A percentile compares a stretch with the other conserved stretches of the same genome.
phyloP scores from a whole-genome alignment of 2,329 filamentous ascomycete genomes.

The Paecilomyces fulvus region DNA sequence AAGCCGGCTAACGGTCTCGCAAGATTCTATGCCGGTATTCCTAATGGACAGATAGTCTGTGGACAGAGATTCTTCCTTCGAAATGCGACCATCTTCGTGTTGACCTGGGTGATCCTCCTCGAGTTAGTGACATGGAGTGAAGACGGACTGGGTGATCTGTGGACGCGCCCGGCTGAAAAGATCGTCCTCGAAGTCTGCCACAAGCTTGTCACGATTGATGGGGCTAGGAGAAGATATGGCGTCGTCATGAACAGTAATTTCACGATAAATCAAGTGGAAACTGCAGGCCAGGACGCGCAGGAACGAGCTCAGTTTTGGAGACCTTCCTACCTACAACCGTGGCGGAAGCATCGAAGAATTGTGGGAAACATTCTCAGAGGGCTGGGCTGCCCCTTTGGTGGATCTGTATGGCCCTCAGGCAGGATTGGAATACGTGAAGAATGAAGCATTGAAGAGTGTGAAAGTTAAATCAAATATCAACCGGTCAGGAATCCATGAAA shows the following conservation, averaged over 20 bases:
- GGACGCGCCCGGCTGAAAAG: constrained; percentile 34
- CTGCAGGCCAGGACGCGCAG: constrained; percentile 20
- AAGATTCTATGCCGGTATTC: constrained; percentile 39
- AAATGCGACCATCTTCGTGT: constrained; percentile 43
- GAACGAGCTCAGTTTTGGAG: constrained; percentile 10
- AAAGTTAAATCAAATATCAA: too few species aligned
- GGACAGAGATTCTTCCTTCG: constrained; percentile 30
- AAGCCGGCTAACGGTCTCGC: constrained; percentile 35
- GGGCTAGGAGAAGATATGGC: constrained; percentile 38
- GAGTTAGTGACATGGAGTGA: constrained; percentile 45
- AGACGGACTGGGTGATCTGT: constrained; percentile 40
- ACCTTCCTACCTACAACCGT: constrained; percentile 30
- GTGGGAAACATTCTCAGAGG: constrained; percentile 26
- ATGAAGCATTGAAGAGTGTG: constrained; percentile 1
- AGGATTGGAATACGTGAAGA: constrained; percentile 34
- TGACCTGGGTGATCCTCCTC: constrained; percentile 39
- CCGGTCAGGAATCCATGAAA: too few species aligned
- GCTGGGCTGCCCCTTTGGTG: constrained; percentile 30
- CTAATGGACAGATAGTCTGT: constrained; percentile 21
- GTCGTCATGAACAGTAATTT: constrained; percentile 35
- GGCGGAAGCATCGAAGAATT: constrained; percentile 36
- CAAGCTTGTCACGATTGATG: constrained; percentile 35
- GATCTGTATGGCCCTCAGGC: constrained; percentile 40
- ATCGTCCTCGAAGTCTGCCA: constrained; percentile 41
- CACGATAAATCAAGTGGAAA: constrained; percentile 28